Conservation (phyloP, 2,329 filamentous ascomycete genomes). For the Neofusicoccum sp. region DNA sequence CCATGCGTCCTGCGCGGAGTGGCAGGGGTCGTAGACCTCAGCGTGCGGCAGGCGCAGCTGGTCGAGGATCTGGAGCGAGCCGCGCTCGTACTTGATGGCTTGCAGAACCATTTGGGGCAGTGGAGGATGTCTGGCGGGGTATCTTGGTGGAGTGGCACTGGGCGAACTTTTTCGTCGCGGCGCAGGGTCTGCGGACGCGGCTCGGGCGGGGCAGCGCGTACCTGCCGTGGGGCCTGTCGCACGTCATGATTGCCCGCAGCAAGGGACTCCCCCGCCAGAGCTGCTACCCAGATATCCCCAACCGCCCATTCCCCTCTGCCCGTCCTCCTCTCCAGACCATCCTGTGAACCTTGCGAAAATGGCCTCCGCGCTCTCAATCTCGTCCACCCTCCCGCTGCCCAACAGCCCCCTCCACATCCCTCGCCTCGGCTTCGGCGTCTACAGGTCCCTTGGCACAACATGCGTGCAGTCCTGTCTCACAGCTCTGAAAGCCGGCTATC, state of each 20-base stretch:
- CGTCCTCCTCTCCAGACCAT: neutral
- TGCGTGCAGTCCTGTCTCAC: slow-evolving; percentile 62
- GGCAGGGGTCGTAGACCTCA: slow-evolving; percentile 74
- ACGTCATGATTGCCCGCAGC: slow-evolving; percentile 9
- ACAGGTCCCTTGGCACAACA: slow-evolving; percentile 57
- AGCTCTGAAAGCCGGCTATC: slow-evolving; percentile 62
- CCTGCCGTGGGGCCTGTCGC: neutral
- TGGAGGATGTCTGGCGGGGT: neutral
- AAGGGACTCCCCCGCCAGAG: neutral
- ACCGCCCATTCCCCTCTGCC: neutral
- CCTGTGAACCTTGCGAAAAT: neutral
- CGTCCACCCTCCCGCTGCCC: slow-evolving; percentile 53
- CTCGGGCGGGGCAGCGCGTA: neutral
- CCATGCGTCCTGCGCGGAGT: slow-evolving; percentile 73
- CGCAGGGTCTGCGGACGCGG: neutral
- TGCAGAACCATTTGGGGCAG: slow-evolving; percentile 61
- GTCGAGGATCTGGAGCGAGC: slow-evolving; percentile 75
- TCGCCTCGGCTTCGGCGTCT: slow-evolving; percentile 72
- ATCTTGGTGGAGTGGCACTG: neutral
- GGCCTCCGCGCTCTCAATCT: slow-evolving; percentile 43
- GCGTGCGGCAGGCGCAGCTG: slow-evolving; percentile 82
- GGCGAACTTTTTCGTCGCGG: slow-evolving; percentile 8
- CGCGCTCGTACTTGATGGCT: slow-evolving; percentile 75
- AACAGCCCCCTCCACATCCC: slow-evolving; percentile 61
- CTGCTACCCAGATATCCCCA: neutral